Evolutionary conservation across 495 filamentous ascomycete genomes (phyloP).

Genomic region (Venustampulla echinocandica): DNA sequence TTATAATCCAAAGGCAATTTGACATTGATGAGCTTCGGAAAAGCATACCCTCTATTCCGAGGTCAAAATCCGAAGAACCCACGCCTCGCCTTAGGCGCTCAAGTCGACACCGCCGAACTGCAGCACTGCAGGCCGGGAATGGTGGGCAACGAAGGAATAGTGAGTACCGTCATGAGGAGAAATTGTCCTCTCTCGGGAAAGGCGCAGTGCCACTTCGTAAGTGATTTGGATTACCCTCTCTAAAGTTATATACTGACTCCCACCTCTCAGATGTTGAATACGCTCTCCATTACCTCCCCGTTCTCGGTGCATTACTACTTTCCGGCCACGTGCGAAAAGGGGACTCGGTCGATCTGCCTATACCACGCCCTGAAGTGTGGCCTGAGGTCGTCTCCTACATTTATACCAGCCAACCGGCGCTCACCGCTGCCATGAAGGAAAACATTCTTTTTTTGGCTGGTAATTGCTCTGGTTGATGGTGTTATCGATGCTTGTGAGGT

Average conservation of each 20-base stretch:
- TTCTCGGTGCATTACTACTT: conserved; percentile 42
- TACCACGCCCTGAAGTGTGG: conserved; percentile 48
- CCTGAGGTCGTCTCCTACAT: conserved; percentile 37
- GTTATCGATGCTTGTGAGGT: too few relatives aligned
- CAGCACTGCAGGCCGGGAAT: too few relatives aligned
- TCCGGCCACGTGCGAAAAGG: conserved; percentile 39
- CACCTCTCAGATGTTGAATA: conserved; percentile 37
- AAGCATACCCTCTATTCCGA: conserved; percentile 14
- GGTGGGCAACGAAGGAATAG: too few relatives aligned
- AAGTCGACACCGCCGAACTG: conserved; percentile 5
- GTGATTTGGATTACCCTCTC: conserved; percentile 17
- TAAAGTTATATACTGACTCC: neutral
- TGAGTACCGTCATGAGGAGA: too few relatives aligned
- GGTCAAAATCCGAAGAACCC: neutral
- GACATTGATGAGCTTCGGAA: conserved; percentile 36
- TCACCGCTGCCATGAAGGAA: conserved; percentile 36
- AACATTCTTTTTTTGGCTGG: conserved; percentile 48
- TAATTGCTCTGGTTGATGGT: too few relatives aligned
- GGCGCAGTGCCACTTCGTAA: conserved; percentile 39
- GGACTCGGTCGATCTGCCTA: conserved; percentile 45
- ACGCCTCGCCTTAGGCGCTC: conserved; percentile 9
- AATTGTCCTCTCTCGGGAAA: neutral
- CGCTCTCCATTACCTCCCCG: conserved; percentile 39
- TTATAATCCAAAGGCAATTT: conserved; percentile 38
- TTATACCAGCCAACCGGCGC: conserved; percentile 40